Evolutionary conservation across 257 asterid genomes (phyloP).

Genomic region (Solanum chilense): DNA sequence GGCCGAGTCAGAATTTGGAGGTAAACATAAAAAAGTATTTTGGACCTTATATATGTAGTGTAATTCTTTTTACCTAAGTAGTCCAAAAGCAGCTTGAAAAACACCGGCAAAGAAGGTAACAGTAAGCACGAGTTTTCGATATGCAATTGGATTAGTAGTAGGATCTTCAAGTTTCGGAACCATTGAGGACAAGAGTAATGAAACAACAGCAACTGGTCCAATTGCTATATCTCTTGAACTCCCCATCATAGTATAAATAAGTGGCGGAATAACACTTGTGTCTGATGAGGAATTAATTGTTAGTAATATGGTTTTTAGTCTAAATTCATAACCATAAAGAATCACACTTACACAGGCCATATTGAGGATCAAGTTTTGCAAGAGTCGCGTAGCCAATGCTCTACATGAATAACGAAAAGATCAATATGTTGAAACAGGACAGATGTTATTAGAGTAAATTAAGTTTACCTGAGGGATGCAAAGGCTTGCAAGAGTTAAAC

Average conservation of each 20-base stretch:
- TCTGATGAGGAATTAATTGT: neutral
- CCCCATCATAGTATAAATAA: slow-evolving; percentile 27
- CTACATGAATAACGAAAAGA: neutral
- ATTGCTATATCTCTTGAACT: slow-evolving; percentile 35
- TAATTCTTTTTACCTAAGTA: slow-evolving; percentile 30
- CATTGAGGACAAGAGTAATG: slow-evolving; percentile 26
- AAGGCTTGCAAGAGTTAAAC: slow-evolving; percentile 39
- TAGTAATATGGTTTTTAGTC: neutral
- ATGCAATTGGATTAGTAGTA: slow-evolving; percentile 27
- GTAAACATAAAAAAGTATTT: neutral
- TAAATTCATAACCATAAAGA: neutral
- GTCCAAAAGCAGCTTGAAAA: slow-evolving; percentile 54
- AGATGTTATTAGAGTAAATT: neutral
- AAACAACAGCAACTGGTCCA: slow-evolving; percentile 41
- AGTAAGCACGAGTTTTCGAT: slow-evolving; percentile 52
- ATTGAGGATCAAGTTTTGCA: slow-evolving; percentile 34
- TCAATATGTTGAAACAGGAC: neutral
- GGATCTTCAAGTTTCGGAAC: slow-evolving; percentile 23
- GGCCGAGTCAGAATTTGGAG: neutral
- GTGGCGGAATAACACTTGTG: slow-evolving; percentile 36
- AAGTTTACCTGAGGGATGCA: slow-evolving; percentile 30
- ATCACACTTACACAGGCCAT: slow-evolving; percentile 32
- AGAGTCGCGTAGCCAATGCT: slow-evolving; percentile 32
- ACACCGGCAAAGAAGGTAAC: slow-evolving; percentile 58
- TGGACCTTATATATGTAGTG: neutral